Evolutionary conservation across 257 asterid species (phyloP).

Genomic region (Solanum bulbocastanum): DNA sequence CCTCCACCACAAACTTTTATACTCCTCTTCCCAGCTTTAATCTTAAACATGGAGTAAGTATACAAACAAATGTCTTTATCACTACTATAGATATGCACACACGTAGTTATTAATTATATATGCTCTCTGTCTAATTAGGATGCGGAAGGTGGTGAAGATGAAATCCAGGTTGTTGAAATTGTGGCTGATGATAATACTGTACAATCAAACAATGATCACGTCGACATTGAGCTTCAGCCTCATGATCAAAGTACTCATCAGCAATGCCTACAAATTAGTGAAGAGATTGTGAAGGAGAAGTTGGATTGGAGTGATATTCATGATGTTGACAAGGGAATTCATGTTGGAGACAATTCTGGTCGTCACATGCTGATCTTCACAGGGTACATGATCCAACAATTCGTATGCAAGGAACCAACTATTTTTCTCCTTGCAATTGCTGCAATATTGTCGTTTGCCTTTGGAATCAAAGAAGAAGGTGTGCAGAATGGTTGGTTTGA

Average conservation of each 20-base stretch:
- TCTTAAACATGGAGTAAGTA: neutral
- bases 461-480: no score
- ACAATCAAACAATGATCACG: neutral
- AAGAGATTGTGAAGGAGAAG: neutral
- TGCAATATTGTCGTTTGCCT: no score
- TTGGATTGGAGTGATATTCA: constrained; percentile 1
- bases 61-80: neutral
- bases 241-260: neutral
- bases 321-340: neutral
- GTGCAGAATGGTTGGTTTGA: no score
- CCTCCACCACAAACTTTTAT: neutral
- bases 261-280: neutral
- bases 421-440: no score
- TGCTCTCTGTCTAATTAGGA: neutral
- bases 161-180: neutral
- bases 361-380: neutral
- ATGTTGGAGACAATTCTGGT: neutral
- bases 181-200: neutral
- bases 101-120: neutral
- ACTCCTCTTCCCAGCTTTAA: neutral
- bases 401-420: no score
- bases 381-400: no score
- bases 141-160: neutral
- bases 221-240: no score
- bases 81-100: no score